Evolutionary conservation across 441 rosid genomes (phyloP), one percentile per base, ranked within the genome.

Genomic region (Gossypium davidsonii): DNA sequence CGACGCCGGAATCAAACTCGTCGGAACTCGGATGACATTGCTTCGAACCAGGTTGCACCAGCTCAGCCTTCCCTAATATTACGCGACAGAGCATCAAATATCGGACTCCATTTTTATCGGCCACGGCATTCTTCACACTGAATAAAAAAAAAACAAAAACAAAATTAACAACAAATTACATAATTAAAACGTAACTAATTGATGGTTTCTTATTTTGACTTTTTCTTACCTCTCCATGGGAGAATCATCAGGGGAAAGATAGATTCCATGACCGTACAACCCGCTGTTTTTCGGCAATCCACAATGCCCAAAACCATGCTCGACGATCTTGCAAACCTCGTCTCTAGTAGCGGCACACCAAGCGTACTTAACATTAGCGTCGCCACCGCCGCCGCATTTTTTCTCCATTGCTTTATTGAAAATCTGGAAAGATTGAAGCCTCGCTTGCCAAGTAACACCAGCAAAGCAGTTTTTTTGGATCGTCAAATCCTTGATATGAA

Each of bases 1-100:
- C 97, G 0, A 91, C 80, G 61, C 96, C 96, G 0, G 86, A 88
- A 73, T 93, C 96, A 7, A 90, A 91, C 59, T 86, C 90, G 2
- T 60, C 80, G 0, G 84, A 89, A 75, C 88, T 81, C 10, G 92
- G 97, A 79, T 80, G 87, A 6, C 72, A 74, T 75, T 84, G 86
- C 12, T 79, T 76, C 5, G 87, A 85, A 37, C 93, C 91, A 14
- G 81, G 85, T 56, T n/a, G 82, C 31, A 93, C 84, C 25, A 79
- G 72, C 85, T 93, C 93, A 20, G 86, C n/a, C 52, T 83, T 90
- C 15, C 98, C 95, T 20, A 89, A 71, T 66, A 90, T 67, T 37
- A 94, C 85, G 23, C 91, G 84, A 39, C 92, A 93, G 26, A 93
- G 84, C 74, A 90, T 66, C 75, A 91, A 52, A 85, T 90, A 86